Evolutionary conservation across 2,329 filamentous ascomycete species (phyloP), one percentile per base, ranked within the genome.

Genomic region (Xylaria sp.): DNA sequence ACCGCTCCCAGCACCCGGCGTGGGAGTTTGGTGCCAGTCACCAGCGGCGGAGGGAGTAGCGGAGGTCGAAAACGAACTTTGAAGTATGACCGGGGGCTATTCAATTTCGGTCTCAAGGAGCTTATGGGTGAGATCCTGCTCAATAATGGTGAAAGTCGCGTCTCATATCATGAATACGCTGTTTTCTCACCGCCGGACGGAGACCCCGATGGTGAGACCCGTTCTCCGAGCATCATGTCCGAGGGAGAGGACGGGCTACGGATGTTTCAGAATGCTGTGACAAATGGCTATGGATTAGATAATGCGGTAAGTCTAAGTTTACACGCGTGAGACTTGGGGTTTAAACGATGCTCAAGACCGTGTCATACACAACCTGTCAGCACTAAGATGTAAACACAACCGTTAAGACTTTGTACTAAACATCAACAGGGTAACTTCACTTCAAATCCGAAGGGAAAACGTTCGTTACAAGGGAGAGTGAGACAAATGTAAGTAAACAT

Each of bases 91-190:
- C 57, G 69, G 37, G 71, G 72, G 43, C 63, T 74, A 9, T 74
- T 74, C 67, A 71, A 69, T 49, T 74, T 73, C 33, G 72, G 73
- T 43, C 70, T 73, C 12, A 66, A 66, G 43, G 71, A 74, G 38
- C 65, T 73, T 6, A 71, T 67, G 40, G 60, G 63, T 35, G 68
- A 70, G 9, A 42, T 72, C n/a, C 58, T 73, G 31, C 66, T 74
- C 2, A 61, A 62, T 2, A 59, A 66, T 19, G 67, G 67, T 12
- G 69, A 73, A 45, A 74, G 68, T 52, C 56, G 60, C 5, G 70
- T 72, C 23, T 72, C 72, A 5, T 74, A 74, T 42, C 72, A 74
- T 52, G 72, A 74, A 46, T 74, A 74, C 51, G 72, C 72, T 31
- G 71, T 73, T 19, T 74, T 71, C 50, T 55, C 66, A 8, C 65